Base-by-base conservation (phyloP, 345 rosid species). In the Gossypium stocksii region DNA sequence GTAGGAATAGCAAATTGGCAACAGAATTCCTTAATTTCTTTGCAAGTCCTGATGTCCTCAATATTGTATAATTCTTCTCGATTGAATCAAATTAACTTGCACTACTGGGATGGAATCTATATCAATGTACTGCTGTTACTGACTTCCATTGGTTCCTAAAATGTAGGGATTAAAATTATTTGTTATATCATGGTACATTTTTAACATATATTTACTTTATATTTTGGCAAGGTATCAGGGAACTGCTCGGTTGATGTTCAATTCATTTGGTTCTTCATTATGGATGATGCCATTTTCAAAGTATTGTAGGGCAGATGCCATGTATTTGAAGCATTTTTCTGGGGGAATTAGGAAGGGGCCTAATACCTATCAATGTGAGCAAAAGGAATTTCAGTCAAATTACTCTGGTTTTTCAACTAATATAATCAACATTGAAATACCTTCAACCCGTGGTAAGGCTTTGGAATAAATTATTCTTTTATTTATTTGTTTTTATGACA, bases 381-480 rank as follows among this genome's bases (percentile, higher is more conserved):
- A 86, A 51, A 85, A 85, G 74, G 99, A 95, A 83, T 92, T 81
- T 87, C 87, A 52, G 61, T 83, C 83, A 4, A 91, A 91, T 78
- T 93, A 91, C 84, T 93, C 99, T 81, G 99, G 99, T 62, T 93
- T 96, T 94, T 97, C 99, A 17, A 93, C 99, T 43, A 93, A 95
- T 83, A 76, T 95, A 68, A 82, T 95, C 79, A 93, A 93, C 81
- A 88, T 95, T 77, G 99, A 95, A 87, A 82, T 95, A 76, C 99
- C 99, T 87, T 84, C 93, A 52, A 73, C 77, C 60, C 87, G 74
- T 51, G 97, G 99, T 91, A 83, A 77, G 87, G 76, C 78, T 66
- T 73, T 67, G 41, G 22, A 72, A 49, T 51, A 54, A 67, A 53
- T 46, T 27, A 16, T 27, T 45, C 10, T 51, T 51, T 51, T 68